Conservation (phyloP, 768 basidiomycete genomes). For the Roridomyces roridus region DNA sequence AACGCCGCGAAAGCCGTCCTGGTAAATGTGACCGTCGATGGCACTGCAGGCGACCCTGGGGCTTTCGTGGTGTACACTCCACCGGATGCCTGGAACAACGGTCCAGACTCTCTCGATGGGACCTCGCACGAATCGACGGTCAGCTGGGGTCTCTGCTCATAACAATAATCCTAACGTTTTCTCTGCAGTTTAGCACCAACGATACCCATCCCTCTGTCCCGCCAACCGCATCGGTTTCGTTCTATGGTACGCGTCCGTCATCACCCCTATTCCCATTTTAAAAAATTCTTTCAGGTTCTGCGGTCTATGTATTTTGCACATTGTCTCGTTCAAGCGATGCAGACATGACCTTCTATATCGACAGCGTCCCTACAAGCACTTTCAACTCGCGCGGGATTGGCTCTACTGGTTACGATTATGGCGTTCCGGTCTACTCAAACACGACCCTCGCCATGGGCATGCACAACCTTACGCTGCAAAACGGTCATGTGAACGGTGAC, state of each 20-base stretch:
- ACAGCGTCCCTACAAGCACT: conserved; percentile 33
- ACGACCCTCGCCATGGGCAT: conserved; percentile 25
- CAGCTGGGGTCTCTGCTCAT: not conserved
- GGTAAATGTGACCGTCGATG: conserved; percentile 50
- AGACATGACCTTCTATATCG: conserved; percentile 42
- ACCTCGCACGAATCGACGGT: conserved; percentile 45
- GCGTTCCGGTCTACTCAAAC: conserved; percentile 37
- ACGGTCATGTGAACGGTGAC: conserved; percentile 30
- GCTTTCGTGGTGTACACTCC: conserved; percentile 39
- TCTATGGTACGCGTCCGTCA: conserved; percentile 36
- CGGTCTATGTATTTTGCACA: conserved; percentile 50
- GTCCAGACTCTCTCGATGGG: conserved; percentile 24
- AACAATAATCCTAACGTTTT: conserved; percentile 4
- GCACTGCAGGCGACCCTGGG: conserved; percentile 40
- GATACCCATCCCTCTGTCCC: conserved; percentile 21
- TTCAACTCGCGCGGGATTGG: conserved; percentile 28
- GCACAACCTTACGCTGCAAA: conserved; percentile 37
- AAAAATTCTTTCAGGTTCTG: conserved; percentile 39
- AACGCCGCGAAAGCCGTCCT: conserved; percentile 21
- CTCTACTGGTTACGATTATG: conserved; percentile 29
- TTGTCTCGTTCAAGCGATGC: conserved; percentile 34
- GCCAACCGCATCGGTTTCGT: conserved; percentile 35
- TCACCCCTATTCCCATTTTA: not conserved
- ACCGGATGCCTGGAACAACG: conserved; percentile 37
- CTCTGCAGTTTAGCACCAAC: conserved; percentile 25